Base-by-base conservation (phyloP, 2,329 filamentous ascomycete genomes). In the Colletotrichum somersetense region DNA sequence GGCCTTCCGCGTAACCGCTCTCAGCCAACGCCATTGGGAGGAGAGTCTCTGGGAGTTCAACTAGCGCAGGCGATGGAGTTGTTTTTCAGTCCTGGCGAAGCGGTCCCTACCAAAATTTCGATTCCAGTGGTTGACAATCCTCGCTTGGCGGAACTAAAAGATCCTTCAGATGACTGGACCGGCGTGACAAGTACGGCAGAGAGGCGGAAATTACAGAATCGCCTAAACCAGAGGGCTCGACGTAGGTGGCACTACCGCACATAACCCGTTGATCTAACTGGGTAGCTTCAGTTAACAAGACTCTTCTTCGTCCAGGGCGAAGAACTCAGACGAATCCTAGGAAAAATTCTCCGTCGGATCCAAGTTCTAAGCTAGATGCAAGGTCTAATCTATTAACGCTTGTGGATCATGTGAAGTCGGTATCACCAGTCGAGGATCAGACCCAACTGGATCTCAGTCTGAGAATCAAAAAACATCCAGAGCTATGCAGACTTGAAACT, bases 131-230 rank as follows among this genome's bases (percentile, higher is more conserved):
- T 57, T 44, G 35, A 62, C 6, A 71, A 71, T 62, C 59, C 64
- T 35, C 40, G 53, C 10, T 30, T 74, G 33, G 50, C 42, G 30
- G 64, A 72, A 35, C 10, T 74, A 14, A 50, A 56, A n/a, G 56
- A 68, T 40, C 62, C 56, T 18, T 59, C 57, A 33, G 79, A 82
- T 50, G 80, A 82, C 62, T 82, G 80, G 80, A 81, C 77, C 1
- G 80, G 80, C 7, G 75, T 79, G 10, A 78, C 75, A 5, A 78
- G 76, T 64, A 75, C 76, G 1, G 73, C 73, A 0, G 72, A 77
- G 66, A 75, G 70, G 18, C 65, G 71, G 6, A 74, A 65, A 38
- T 52, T 73, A 18, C 73, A 73, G 38, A 74, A 74, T 33, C 70
- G 70, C 30, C 38, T 73, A 30, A 74, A 73, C 55, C 73, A 74